Percentiles rank a stretch among this genome's conserved stretches.
phyloP scores from a whole-genome alignment of 352 stramenopile genomes.

The Phytophthora colocasiae region DNA sequence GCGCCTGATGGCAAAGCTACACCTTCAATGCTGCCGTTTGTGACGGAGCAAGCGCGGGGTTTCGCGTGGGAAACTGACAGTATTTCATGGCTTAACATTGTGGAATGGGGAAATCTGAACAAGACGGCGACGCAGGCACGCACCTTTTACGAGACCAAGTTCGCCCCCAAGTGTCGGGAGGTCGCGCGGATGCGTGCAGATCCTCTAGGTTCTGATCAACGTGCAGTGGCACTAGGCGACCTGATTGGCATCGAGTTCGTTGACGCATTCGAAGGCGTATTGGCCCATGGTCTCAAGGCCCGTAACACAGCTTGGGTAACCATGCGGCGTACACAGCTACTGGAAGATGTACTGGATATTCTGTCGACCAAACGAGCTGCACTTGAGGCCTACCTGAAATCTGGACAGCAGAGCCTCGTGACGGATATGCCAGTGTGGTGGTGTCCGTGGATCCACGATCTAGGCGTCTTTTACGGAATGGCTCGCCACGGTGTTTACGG shows the following conservation, averaged over 20 bases:
- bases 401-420: slow-evolving; percentile 64
- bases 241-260: slow-evolving; percentile 89
- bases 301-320: slow-evolving; percentile 86
- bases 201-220: slow-evolving; percentile 78
- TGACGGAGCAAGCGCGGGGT: slow-evolving; percentile 41
- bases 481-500: slow-evolving; percentile 75
- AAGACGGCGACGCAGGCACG: slow-evolving; percentile 72
- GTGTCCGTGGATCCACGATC: slow-evolving; percentile 90
- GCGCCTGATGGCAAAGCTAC: slow-evolving; percentile 34
- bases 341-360: slow-evolving; percentile 75
- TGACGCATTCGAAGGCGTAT: slow-evolving; percentile 82
- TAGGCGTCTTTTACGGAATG: slow-evolving; percentile 83
- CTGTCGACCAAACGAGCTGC: slow-evolving; percentile 46
- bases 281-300: slow-evolving; percentile 86
- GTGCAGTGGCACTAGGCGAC: slow-evolving; percentile 72
- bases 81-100: slow-evolving; percentile 85
- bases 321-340: slow-evolving; percentile 76
- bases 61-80: slow-evolving; percentile 85
- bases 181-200: slow-evolving; percentile 85
- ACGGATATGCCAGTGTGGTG: slow-evolving; percentile 88
- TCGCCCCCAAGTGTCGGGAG: slow-evolving; percentile 76
- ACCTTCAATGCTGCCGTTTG: slow-evolving; percentile 38
- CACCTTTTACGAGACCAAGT: slow-evolving; percentile 79
- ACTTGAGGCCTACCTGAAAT: slow-evolving; percentile 66
- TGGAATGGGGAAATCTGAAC: slow-evolving; percentile 85